Evolutionary conservation across 257 asterid species (phyloP).

Genomic region (Prunella vulgaris): DNA sequence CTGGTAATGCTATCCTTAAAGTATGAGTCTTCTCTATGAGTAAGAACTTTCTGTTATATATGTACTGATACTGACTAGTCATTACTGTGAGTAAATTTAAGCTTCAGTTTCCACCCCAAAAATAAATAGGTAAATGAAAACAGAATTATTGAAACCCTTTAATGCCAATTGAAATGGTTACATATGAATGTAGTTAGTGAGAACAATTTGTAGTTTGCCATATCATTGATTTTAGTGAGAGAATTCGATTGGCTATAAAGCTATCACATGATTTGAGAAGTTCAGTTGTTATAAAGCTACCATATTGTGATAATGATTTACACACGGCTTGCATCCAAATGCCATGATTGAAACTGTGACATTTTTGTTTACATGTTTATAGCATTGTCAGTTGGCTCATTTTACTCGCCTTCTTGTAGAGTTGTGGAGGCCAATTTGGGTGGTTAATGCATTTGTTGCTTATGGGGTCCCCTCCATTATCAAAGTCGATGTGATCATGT

Average conservation of each 20-base stretch:
- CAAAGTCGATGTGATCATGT: background rate
- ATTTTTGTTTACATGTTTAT: background rate
- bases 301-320: background rate
- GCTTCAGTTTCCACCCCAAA: background rate
- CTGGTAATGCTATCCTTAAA: slow-evolving; percentile 1
- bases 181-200: background rate
- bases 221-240: background rate
- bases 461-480: background rate
- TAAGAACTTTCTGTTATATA: background rate
- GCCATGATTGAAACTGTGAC: background rate
- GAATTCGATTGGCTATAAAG: background rate
- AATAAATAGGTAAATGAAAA: background rate
- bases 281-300: background rate
- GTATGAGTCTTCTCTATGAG: slow-evolving; percentile 1
- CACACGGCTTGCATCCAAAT: background rate
- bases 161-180: too few species aligned
- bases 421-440: background rate
- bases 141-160: too few species aligned
- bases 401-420: background rate
- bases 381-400: background rate
- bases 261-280: background rate
- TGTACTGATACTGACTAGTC: background rate
- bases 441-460: background rate
- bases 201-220: background rate
- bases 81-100: background rate